phyloP scores from a whole-genome alignment of 495 filamentous ascomycete species.

The Talaromyces ruber region DNA sequence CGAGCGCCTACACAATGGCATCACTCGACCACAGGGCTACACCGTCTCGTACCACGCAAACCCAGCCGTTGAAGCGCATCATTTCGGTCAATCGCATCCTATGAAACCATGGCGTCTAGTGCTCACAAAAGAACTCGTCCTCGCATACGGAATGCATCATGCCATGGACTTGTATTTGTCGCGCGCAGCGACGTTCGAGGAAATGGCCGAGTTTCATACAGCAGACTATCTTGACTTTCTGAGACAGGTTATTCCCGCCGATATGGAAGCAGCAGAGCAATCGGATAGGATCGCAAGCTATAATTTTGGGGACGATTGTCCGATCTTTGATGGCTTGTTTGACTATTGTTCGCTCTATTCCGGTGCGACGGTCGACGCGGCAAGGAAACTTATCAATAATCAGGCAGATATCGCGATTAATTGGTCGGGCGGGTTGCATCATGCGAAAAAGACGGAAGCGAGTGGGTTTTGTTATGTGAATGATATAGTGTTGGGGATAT shows the following conservation, averaged over 20 bases:
- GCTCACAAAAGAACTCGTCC: slow-evolving; percentile 86
- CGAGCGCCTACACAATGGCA: slow-evolving; percentile 63
- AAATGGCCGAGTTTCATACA: slow-evolving; percentile 80
- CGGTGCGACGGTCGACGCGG: slow-evolving; percentile 84
- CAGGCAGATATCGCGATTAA: slow-evolving; percentile 96
- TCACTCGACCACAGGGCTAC: slow-evolving; percentile 70
- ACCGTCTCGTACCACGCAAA: slow-evolving; percentile 98
- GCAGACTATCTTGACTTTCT: slow-evolving; percentile 88
- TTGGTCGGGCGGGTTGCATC: slow-evolving; percentile 98
- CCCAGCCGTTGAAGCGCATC: slow-evolving; percentile 88
- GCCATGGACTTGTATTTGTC: slow-evolving; percentile 90
- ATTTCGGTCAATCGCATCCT: slow-evolving; percentile 90
- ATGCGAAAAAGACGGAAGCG: slow-evolving; percentile 90
- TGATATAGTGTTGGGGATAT: slow-evolving; percentile 92
- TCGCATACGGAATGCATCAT: slow-evolving; percentile 88
- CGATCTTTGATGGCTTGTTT: slow-evolving; percentile 91
- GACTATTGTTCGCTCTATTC: slow-evolving; percentile 92
- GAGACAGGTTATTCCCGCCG: slow-evolving; percentile 28
- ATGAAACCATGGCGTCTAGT: slow-evolving; percentile 99
- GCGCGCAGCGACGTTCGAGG: slow-evolving; percentile 74
- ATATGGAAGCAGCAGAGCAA: slow-evolving; percentile 38
- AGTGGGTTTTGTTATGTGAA: slow-evolving; percentile 98
- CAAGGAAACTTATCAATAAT: slow-evolving; percentile 73
- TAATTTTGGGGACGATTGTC: slow-evolving; percentile 92
- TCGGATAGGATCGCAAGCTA: slow-evolving; percentile 42